Evolutionary conservation across 306 rosid genomes (phyloP), one percentile per base, ranked within the genome.

Genomic region (Medicago arabica): DNA sequence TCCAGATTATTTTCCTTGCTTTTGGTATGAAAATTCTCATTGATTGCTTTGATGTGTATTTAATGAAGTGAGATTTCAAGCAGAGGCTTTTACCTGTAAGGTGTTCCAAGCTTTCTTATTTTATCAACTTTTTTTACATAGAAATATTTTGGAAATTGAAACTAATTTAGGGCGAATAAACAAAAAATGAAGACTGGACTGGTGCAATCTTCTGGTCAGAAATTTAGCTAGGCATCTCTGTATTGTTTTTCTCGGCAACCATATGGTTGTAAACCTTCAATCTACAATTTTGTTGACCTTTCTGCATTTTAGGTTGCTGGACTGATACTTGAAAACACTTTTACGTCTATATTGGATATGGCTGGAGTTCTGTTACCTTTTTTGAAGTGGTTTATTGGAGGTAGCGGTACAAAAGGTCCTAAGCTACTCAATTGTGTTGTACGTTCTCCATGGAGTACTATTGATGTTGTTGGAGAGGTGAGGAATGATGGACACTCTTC

Each of bases 271-370:
- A n/a, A 54, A 59, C 49, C 77, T 62, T 59, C 81, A 50, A 25
- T 67, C 69, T 65, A 57, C 64, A 64, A 55, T 19, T 18, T 47
- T 4, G 7, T 73, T 83, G 64, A 40, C 60, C 14, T 71, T 74
- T 83, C 72, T 84, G 75, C 72, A 66, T 70, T 84, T 64, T 85
- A 96, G 99, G 90, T 96, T 83, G 88, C 94, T 79, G 98, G 92
- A 50, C 78, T 96, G 84, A 88, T 96, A 76, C 73, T 96, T 64
- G 99, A 96, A 85, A 96, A 96, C 79, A 92, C 99, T 69, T 96
- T 96, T 81, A 92, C 98, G 8, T 96, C 99, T 79, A 92, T 96
- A 83, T 82, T 96, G 90, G 99, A 96, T 86, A 89, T 96, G 99
- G 97, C 98, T 83, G 99, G 98, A 86, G 92, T 96, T 86, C 23